Conservation (phyloP, 371 early-diverging fungal genomes). For the Syncephalastrum monosporum region DNA sequence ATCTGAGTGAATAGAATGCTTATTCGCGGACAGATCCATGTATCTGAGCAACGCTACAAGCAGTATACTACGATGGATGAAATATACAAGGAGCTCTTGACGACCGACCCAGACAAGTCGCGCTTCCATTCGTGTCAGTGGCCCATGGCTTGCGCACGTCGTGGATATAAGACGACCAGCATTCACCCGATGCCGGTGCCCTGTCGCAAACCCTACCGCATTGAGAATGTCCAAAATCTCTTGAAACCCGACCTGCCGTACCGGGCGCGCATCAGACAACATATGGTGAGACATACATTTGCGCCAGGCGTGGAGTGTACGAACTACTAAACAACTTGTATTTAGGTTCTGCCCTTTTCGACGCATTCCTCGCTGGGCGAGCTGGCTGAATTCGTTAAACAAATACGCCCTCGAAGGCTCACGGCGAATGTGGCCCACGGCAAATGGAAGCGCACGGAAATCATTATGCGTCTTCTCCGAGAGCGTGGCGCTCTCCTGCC, state of each 20-base stretch:
- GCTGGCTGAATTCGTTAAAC: constrained; percentile 13
- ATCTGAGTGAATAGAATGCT: neutral
- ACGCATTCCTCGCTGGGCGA: constrained; percentile 24
- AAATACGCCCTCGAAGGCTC: constrained; percentile 12
- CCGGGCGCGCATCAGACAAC: neutral
- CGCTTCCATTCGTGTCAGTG: constrained; percentile 27
- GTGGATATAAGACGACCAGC: constrained; percentile 3
- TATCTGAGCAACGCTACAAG: constrained; percentile 28
- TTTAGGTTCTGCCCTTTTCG: constrained; percentile 23
- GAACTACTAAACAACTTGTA: neutral
- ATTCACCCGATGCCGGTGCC: constrained; percentile 8
- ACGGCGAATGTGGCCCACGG: constrained; percentile 24
- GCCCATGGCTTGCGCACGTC: constrained; percentile 1
- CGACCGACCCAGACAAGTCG: constrained; percentile 11
- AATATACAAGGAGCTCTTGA: constrained; percentile 7
- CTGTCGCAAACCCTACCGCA: neutral
- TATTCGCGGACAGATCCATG: constrained; percentile 20
- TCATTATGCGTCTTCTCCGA: constrained; percentile 2
- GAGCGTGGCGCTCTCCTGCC: neutral
- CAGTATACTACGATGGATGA: constrained; percentile 27
- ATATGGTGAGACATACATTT: constrained; percentile 3
- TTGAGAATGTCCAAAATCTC: neutral
- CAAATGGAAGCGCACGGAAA: constrained; percentile 9
- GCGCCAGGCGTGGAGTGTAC: neutral
- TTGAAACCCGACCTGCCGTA: constrained; percentile 16